phyloP scores from a whole-genome alignment of 2,329 filamentous ascomycete species.

The Fusarium aywerte region DNA sequence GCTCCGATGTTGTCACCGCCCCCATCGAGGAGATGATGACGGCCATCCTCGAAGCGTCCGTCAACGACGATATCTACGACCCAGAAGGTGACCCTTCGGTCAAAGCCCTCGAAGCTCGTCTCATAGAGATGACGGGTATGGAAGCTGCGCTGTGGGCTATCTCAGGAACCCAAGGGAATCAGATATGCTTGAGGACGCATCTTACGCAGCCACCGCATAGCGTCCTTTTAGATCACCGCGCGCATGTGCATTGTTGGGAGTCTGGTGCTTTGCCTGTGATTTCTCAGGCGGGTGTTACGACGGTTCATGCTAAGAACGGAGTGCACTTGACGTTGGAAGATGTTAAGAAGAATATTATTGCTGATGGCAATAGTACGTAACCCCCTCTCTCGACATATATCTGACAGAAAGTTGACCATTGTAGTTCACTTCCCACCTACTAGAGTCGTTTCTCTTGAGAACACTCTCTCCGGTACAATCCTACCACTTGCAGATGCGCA shows the following conservation, averaged over 20 bases:
- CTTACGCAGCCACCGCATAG: constrained; percentile 46
- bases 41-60: constrained; percentile 44
- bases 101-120: constrained; percentile 39
- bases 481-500: constrained; percentile 76
- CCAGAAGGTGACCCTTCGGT: constrained; percentile 43
- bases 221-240: constrained; percentile 67
- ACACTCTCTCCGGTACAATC: constrained; percentile 80
- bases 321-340: constrained; percentile 79
- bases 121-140: constrained; percentile 43
- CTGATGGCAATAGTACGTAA: constrained; percentile 43
- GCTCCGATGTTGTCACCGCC: constrained; percentile 46
- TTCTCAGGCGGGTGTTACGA: constrained; percentile 73
- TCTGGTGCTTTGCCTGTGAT: constrained; percentile 72
- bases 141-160: constrained; percentile 45
- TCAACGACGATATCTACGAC: constrained; percentile 47
- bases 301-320: constrained; percentile 74
- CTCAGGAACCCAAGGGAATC: constrained; percentile 46
- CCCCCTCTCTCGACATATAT: neutral
- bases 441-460: constrained; percentile 80
- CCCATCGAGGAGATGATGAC: constrained; percentile 45
- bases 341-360: constrained; percentile 58
- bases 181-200: constrained; percentile 45
- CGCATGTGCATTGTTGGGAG: constrained; percentile 77
- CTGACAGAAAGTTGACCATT: constrained; percentile 51
- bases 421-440: constrained; percentile 83